Conservation (phyloP, 495 filamentous ascomycete species). For the Apiosordaria backusii region DNA sequence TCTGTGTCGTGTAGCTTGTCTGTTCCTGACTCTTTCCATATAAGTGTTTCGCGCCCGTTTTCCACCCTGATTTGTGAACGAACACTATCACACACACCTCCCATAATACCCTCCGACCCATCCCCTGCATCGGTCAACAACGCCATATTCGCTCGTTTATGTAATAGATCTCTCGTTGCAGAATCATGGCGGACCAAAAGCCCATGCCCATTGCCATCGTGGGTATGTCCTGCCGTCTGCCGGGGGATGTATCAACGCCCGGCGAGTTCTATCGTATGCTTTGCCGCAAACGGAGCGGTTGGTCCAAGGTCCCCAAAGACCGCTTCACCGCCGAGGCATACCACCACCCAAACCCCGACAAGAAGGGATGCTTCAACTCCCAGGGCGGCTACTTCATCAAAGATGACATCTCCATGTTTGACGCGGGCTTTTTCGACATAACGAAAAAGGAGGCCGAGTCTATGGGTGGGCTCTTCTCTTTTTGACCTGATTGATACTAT, state of each 20-base stretch:
- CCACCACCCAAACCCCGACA: conserved; percentile 56
- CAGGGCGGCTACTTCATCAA: conserved; percentile 54
- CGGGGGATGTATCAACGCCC: conserved; percentile 41
- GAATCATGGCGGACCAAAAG: conserved; percentile 25
- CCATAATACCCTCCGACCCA: not conserved
- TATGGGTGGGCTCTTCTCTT: conserved; percentile 36
- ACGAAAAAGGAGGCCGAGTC: conserved; percentile 46
- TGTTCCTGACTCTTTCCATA: conserved; percentile 11
- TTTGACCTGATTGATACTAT: not conserved
- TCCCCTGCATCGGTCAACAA: not conserved
- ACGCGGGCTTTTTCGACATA: conserved; percentile 53
- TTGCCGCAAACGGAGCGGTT: conserved; percentile 34
- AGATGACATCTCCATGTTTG: conserved; percentile 46
- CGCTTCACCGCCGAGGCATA: conserved; percentile 66
- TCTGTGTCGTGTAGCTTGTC: not conserved
- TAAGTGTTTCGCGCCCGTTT: not conserved
- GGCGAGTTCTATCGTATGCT: conserved; percentile 48
- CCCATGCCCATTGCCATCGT: conserved; percentile 42
- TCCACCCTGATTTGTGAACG: not conserved
- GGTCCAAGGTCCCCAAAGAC: conserved; percentile 55
- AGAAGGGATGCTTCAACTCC: conserved; percentile 42
- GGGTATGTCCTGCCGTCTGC: conserved; percentile 48
- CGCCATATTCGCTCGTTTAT: conserved; percentile 14
- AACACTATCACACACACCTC: not conserved
- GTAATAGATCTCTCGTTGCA: not conserved